A percentile compares a stretch with the other conserved stretches of the same genome.
Evolutionary conservation across 495 filamentous ascomycete species (phyloP).

Genomic region (Trichoderma virens): DNA sequence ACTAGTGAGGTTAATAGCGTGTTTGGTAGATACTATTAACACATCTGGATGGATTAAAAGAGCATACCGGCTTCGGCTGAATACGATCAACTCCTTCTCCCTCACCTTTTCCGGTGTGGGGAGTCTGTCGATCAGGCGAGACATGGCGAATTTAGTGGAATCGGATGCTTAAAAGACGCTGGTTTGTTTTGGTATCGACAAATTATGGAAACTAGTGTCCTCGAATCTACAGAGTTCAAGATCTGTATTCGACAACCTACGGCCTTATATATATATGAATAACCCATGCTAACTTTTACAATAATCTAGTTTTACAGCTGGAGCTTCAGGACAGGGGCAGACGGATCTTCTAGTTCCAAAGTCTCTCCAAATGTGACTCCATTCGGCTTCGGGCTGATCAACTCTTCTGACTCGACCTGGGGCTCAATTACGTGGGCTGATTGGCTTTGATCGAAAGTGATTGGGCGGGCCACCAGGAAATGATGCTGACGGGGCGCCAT

Average conservation of each 20-base stretch:
- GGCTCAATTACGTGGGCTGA: not conserved
- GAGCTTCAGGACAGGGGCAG: too few species aligned
- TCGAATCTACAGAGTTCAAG: too few species aligned
- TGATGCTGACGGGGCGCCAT: not conserved
- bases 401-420: too few species aligned
- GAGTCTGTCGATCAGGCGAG: conserved; percentile 19
- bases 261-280: too few species aligned
- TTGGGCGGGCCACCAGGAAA: not conserved
- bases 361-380: too few species aligned
- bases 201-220: not conserved
- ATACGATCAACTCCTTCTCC: conserved; percentile 20
- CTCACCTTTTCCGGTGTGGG: conserved; percentile 14
- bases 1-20: not conserved
- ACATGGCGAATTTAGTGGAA: conserved; percentile 10
- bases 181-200: not conserved
- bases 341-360: too few species aligned
- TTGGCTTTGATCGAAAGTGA: not conserved
- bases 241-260: too few species aligned
- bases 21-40: not conserved
- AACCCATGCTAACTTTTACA: too few species aligned
- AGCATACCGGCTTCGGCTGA: conserved; percentile 19
- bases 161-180: not conserved
- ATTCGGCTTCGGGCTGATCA: too few species aligned
- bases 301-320: too few species aligned
- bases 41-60: not conserved